Percentiles rank a stretch among this genome's conserved stretches.
Conservation (phyloP, 176 grass and related monocot genomes). For the Phoenix roebelenii region DNA sequence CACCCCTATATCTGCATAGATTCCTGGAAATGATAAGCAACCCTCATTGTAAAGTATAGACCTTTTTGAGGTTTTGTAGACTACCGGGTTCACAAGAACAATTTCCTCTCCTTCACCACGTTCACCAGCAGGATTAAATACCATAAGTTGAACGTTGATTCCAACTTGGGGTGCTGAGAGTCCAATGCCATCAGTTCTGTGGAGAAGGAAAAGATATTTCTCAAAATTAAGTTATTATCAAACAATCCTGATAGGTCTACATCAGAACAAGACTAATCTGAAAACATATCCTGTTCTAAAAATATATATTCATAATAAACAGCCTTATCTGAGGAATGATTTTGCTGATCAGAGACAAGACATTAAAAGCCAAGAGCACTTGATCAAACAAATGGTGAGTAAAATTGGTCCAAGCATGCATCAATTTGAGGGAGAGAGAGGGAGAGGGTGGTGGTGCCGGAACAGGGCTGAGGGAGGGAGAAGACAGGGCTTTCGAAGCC, state of each 20-base stretch:
- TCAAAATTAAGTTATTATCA: not conserved
- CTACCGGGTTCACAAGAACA: conserved; percentile 79
- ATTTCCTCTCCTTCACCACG: conserved; percentile 81
- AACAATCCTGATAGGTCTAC: not conserved
- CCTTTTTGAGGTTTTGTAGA: conserved; percentile 65
- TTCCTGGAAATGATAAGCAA: conserved; percentile 92
- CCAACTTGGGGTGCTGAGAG: conserved; percentile 93
- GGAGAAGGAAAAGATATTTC: conserved; percentile 8
- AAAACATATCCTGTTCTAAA: not conserved
- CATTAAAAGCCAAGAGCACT: too few species aligned
- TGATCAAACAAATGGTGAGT: too few species aligned
- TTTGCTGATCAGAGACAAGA: too few species aligned
- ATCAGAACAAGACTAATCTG: not conserved
- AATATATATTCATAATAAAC: too few species aligned
- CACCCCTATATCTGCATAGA: conserved; percentile 88
- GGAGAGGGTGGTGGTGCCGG: too few species aligned
- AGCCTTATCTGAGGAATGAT: too few species aligned
- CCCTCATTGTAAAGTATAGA: conserved; percentile 65
- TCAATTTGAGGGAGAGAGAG: too few species aligned
- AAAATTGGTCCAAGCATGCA: too few species aligned
- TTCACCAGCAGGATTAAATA: conserved; percentile 79
- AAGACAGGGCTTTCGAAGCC: too few species aligned
- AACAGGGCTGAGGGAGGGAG: too few species aligned
- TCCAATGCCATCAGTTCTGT: conserved; percentile 92
- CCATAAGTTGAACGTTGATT: conserved; percentile 95